Base-by-base conservation (phyloP, 257 asterid genomes). In the Ehretia macrophylla region DNA sequence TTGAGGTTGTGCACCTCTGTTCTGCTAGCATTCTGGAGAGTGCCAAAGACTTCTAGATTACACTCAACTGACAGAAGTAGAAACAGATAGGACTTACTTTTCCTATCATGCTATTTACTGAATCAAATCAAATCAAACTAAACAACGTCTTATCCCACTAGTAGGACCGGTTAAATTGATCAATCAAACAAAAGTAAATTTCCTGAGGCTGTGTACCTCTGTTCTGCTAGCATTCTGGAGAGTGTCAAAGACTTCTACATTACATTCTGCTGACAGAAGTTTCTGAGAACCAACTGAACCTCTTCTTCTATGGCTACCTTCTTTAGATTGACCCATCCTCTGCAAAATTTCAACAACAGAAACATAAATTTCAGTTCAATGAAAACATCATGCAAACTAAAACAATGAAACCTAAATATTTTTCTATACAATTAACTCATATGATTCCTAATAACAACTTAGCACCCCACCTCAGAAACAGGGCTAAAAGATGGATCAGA, bases 231-330 rank as follows among this genome's bases (percentile, higher is more conserved):
- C 57, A 69, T 60, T 71, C 20, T 78, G 79, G 27, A 71, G 73
- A 50, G 86, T 77, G 62, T 66, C 67, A 39, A 72, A 62, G 21
- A 73, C 77, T 68, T 71, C 83, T 32, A 71, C 40, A 57, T 74
- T 59, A 63, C 60, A 69, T 39, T 77, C 80, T 56, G 73, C 66
- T 40, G 42, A 77, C 72, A 80, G 64, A 67, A 74, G 80, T 55
- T 79, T 91, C 11, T 82, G 90, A 67, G 95, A 85, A 66, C 88
- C 82, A 56, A 75, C 70, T 14, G 98, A 88, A 38, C 75, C 74
- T 72, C 85, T 76, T 70, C 92, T 79, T 64, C 84, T 74, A 58
- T 85, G 95, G 79, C 70, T 64, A 63, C 63, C 70, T 48, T 21
- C 67, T 59, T 79, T 75, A 16, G 66, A 72, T 62, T 59, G 79